Evolutionary conservation across 805 yeast genomes (phyloP), one percentile per base, ranked within the genome.

Genomic region (Candida ulmi): DNA sequence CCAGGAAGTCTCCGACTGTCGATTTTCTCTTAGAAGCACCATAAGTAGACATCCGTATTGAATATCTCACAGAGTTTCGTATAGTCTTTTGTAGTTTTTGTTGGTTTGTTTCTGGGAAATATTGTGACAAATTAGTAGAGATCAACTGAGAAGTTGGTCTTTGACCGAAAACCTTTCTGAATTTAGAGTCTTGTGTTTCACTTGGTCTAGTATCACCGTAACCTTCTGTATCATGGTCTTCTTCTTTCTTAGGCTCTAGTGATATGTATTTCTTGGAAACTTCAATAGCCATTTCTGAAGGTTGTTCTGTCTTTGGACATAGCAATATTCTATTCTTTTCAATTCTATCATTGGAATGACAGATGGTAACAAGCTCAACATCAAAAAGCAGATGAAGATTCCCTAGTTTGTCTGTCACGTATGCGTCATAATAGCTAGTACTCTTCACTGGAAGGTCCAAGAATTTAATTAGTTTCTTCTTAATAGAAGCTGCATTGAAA

Each of bases 141-240:
- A 91, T 93, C 50, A 90, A 73, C 55, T 88, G 95, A 43, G 93
- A 81, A 1, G 98, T 90, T 7, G 99, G 99, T 54, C 99, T 71
- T 59, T 87, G 96, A 18, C 95, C 95, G 60, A 82, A 81, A 43
- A 85, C 57, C 35, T 63, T 58, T 39, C 71, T 60, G 41, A 55
- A 54, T 28, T 55, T 47, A 7, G 36, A 36, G 24, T 55, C 61
- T 27, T 51, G 50, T 27, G 34, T 17, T n/a, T 19, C 25, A 8
- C 17, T 21, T 17, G 17, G 21, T 13, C 17, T 31, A 5, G n/a
- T n/a, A n/a, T 17, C 6, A 39, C 52, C 48, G 23, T 31, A 46
- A 27, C 31, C 31, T n/a, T 37, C 11, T 18, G 19, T 11, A 8
- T 33, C 16, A 15, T 36, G 28, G 17, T 30, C 17, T 5, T 42